These are phyloP conservation scores for Verticillium tricorpus DNA, from an alignment of 2,329 filamentous ascomycete species.

Conservation along the genomic window DNA sequence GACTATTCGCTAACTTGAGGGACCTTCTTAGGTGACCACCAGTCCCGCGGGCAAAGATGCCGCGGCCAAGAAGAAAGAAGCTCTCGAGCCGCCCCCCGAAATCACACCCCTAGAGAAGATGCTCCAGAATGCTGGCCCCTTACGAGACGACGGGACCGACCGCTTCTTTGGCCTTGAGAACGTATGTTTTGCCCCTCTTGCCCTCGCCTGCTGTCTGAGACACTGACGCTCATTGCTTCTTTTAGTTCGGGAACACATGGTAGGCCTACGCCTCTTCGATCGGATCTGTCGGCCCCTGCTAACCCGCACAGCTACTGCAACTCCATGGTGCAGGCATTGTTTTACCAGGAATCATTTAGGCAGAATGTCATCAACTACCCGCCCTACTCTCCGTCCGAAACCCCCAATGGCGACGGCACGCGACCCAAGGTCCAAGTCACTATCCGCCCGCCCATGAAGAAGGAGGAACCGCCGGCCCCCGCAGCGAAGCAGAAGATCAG, in stretches of 20 bases:
- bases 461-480: conserved; percentile 31
- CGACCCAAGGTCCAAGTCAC: conserved; percentile 55
- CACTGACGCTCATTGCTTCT: conserved; percentile 27
- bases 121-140: conserved; percentile 73
- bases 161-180: conserved; percentile 99
- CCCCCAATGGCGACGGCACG: conserved; percentile 50
- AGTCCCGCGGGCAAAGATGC: conserved; percentile 40
- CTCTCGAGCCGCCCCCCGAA: conserved; percentile 54
- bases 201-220: conserved; percentile 7
- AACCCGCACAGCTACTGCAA: conserved; percentile 77
- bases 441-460: conserved; percentile 52
- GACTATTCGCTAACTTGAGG: conserved; percentile 23
- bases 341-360: conserved; percentile 91
- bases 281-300: neutral
- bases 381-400: conserved; percentile 63
- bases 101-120: conserved; percentile 66
- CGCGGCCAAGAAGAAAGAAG: conserved; percentile 51
- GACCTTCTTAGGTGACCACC: conserved; percentile 36
- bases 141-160: conserved; percentile 85
- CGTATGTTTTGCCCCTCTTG: conserved; percentile 50
- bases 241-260: conserved; percentile 96
- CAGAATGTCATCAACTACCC: conserved; percentile 93
- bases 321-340: conserved; percentile 94
- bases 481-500: conserved; percentile 47
- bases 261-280: conserved; percentile 37